Conservation (phyloP, 202 grass and related monocot species). For the Alloteropsis angusta region DNA sequence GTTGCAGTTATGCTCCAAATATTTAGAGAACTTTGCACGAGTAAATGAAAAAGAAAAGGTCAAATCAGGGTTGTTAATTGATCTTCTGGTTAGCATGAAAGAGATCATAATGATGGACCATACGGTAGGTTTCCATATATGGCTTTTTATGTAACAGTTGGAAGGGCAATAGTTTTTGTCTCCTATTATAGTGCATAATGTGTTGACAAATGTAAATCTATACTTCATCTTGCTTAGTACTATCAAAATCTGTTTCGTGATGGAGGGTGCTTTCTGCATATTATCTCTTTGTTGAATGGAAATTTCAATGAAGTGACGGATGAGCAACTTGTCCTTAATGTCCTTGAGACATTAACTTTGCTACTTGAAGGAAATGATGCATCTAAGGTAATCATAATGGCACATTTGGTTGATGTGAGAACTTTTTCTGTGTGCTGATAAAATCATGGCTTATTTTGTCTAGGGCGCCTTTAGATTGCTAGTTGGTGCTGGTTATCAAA, state of each 20-base stretch:
- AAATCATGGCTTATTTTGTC: constrained; percentile 35
- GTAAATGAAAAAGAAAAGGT: constrained; percentile 73
- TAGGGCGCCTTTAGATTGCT: constrained; percentile 77
- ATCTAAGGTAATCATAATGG: constrained; percentile 59
- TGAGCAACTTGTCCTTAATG: constrained; percentile 79
- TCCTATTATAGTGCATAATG: constrained; percentile 9
- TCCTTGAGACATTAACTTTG: constrained; percentile 72
- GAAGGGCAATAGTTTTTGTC: background rate
- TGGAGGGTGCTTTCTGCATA: constrained; percentile 88
- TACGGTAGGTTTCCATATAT: constrained; percentile 34
- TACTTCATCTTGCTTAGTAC: constrained; percentile 57
- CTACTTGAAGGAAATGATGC: constrained; percentile 73
- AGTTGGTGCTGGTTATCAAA: constrained; percentile 87
- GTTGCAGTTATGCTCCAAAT: constrained; percentile 79
- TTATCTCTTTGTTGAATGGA: constrained; percentile 86
- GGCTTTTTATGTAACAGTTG: background rate
- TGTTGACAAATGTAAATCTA: constrained; percentile 10
- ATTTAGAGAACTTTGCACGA: constrained; percentile 71
- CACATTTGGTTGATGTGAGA: constrained; percentile 32
- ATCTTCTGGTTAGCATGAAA: constrained; percentile 59
- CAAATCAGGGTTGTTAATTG: constrained; percentile 46
- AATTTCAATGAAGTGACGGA: constrained; percentile 62
- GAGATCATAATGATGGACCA: constrained; percentile 57
- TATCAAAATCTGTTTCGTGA: constrained; percentile 80
- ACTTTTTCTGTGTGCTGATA: background rate